Evolutionary conservation across 148 eudicot genomes (phyloP).

Genomic region (Bassia scoparia): DNA sequence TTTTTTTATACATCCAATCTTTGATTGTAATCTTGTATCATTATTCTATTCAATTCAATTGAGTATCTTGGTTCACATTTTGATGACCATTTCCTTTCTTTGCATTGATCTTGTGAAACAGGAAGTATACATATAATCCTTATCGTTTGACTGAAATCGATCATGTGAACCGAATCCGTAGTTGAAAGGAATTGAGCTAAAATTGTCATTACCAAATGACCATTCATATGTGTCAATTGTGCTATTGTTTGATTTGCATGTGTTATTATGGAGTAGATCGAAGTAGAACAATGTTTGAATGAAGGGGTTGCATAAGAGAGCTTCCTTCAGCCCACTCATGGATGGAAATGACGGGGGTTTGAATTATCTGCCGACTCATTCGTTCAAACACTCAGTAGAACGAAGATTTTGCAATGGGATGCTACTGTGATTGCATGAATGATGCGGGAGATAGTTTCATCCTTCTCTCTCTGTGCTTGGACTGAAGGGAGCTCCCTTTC

Average conservation of each 20-base stretch:
- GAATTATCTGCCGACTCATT: conserved; percentile 99
- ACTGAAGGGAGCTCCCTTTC: conserved; percentile 99
- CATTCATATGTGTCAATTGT: not conserved
- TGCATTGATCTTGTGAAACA: not conserved
- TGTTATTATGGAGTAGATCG: not conserved
- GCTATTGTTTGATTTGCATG: not conserved
- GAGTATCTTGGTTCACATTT: not conserved
- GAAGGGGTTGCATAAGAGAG: conserved; percentile 59
- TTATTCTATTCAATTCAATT: not conserved
- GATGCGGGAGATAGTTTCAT: conserved; percentile 99
- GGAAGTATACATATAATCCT: too few species aligned
- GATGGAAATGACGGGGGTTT: conserved; percentile 64
- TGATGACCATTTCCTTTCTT: not conserved
- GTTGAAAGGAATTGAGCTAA: not conserved
- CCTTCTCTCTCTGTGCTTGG: conserved; percentile 88
- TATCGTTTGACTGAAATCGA: too few species aligned
- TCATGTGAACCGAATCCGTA: too few species aligned
- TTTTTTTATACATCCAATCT: not conserved
- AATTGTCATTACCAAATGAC: not conserved
- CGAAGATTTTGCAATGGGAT: conserved; percentile 25
- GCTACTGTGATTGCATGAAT: conserved; percentile 95
- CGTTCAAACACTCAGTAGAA: conserved; percentile 84
- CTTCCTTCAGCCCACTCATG: conserved; percentile 99
- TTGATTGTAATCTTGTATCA: not conserved
- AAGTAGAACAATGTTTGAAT: not conserved